phyloP scores from a whole-genome alignment of 306 rosid genomes.

The Cucurbita argyrosperma region DNA sequence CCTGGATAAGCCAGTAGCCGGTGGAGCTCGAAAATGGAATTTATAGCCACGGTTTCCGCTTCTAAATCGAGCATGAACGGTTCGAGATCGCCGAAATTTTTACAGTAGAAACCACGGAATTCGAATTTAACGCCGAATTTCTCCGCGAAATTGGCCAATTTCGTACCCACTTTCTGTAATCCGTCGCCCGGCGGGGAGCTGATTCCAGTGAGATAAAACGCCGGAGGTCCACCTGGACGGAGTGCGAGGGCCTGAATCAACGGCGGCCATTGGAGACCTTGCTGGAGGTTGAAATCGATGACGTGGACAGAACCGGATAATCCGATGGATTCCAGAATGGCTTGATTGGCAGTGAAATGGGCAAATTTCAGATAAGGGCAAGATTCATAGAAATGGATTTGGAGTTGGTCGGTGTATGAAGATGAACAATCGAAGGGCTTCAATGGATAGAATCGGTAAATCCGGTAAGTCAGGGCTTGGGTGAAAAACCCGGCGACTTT shows the following conservation, averaged over 20 bases:
- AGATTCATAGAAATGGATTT: conserved; percentile 72
- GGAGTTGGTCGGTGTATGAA: conserved; percentile 36
- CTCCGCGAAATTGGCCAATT: conserved; percentile 53
- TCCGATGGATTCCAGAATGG: conserved; percentile 62
- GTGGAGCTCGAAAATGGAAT: conserved; percentile 71
- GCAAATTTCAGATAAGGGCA: conserved; percentile 79
- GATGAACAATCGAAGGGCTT: conserved; percentile 25
- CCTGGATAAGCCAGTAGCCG: conserved; percentile 41
- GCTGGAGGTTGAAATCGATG: conserved; percentile 64
- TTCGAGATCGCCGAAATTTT: conserved; percentile 56
- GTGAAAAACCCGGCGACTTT: conserved; percentile 69
- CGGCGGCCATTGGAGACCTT: conserved; percentile 96
- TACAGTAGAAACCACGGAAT: conserved; percentile 52
- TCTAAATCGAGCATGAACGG: conserved; percentile 49
- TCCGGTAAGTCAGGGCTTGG: conserved; percentile 41
- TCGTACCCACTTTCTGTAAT: conserved; percentile 59
- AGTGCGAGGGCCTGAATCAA: conserved; percentile 70
- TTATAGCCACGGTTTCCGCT: conserved; percentile 44
- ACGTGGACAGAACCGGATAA: conserved; percentile 50
- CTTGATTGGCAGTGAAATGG: conserved; percentile 88
- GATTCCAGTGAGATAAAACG: conserved; percentile 63
- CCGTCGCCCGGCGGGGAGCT: conserved; percentile 67
- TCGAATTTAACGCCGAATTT: conserved; percentile 50
- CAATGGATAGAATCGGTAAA: conserved; percentile 37
- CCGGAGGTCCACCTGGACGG: conserved; percentile 65